Conservation (phyloP, 78 protist species). For the Dictyostelium citrinum region DNA sequence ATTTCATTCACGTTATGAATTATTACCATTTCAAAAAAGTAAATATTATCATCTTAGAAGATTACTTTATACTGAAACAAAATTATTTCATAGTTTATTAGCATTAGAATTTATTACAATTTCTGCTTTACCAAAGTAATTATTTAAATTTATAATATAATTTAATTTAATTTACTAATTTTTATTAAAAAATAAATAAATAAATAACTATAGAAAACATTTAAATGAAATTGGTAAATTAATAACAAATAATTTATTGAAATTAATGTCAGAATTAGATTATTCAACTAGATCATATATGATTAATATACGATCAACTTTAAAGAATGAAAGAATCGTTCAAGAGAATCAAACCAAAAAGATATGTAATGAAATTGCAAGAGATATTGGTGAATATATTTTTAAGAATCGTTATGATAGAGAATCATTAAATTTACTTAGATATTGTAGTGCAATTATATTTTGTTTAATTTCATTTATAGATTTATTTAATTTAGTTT, state of each 20-base stretch:
- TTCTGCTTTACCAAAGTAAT: background rate
- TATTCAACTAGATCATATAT: background rate
- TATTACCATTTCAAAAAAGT: background rate
- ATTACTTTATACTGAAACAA: background rate
- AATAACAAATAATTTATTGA: background rate
- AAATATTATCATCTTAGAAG: background rate
- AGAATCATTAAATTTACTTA: background rate
- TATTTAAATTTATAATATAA: background rate
- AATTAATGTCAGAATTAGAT: slow-evolving; percentile 13
- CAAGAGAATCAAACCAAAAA: background rate
- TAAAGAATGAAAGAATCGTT: background rate
- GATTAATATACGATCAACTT: background rate
- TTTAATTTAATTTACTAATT: no score
- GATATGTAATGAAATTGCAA: background rate
- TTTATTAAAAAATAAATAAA: background rate
- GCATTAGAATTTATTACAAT: background rate
- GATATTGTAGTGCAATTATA: slow-evolving; percentile 4
- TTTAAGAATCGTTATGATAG: background rate
- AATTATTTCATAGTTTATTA: background rate
- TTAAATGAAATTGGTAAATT: background rate
- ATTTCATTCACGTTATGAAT: slow-evolving; percentile 6
- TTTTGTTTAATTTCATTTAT: slow-evolving; percentile 11
- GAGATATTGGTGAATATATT: background rate
- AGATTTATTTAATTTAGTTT: background rate
- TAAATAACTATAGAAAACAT: no score